These are phyloP conservation scores for Letharia lupina DNA, from an alignment of 495 filamentous ascomycete species.

Conservation along the genomic window DNA sequence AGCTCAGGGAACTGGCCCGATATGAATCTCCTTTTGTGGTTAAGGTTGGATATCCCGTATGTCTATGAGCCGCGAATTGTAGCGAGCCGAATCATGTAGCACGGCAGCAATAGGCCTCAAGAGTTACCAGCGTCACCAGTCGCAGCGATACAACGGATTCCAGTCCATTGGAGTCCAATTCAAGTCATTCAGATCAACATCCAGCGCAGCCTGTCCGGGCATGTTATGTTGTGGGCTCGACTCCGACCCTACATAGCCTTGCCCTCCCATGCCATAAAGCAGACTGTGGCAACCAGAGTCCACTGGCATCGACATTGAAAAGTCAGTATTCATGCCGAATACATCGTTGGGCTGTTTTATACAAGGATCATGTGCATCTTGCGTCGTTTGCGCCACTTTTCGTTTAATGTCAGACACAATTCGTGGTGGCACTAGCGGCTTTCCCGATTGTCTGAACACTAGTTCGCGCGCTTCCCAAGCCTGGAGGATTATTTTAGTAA, in stretches of 20 bases:
- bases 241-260: conserved; percentile 15
- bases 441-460: conserved; percentile 19
- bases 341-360: conserved; percentile 20
- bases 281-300: conserved; percentile 18
- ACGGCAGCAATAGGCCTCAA: too few relatives aligned
- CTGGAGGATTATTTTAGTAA: conserved; percentile 37
- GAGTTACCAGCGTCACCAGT: too few relatives aligned
- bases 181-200: conserved; percentile 26
- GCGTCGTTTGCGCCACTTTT: conserved; percentile 23
- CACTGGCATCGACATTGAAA: conserved; percentile 20
- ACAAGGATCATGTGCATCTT: conserved; percentile 6
- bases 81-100: too few relatives aligned
- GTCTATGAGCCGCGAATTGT: too few relatives aligned
- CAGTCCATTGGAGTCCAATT: conserved; percentile 24
- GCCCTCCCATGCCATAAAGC: conserved; percentile 19
- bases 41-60: too few relatives aligned
- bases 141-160: too few relatives aligned
- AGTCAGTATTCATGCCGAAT: conserved; percentile 21
- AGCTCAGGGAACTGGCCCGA: too few relatives aligned
- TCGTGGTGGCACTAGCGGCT: conserved; percentile 29
- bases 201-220: conserved; percentile 21
- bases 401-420: conserved; percentile 37
- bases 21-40: too few relatives aligned
- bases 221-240: conserved; percentile 23
- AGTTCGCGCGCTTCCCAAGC: conserved; percentile 38